Conservation (phyloP, 352 stramenopile species). For the Globisporangium solare region DNA sequence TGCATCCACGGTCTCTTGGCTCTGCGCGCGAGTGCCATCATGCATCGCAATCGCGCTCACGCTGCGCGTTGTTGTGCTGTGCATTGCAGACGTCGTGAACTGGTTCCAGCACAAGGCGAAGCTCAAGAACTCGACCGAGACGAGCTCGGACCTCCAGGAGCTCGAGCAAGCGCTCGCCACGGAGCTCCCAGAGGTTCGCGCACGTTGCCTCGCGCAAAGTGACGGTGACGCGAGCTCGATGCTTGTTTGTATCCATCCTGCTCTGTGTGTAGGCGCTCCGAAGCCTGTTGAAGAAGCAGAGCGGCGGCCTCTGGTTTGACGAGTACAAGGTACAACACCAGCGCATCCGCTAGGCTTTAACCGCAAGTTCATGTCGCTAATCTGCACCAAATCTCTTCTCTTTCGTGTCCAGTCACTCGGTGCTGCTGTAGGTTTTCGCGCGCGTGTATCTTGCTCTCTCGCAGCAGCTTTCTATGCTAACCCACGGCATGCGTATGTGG, state of each 20-base stretch:
- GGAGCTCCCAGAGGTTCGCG: slow-evolving; percentile 47
- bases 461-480: too few species aligned
- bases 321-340: slow-evolving; percentile 53
- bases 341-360: not conserved
- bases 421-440: not conserved
- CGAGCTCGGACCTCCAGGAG: slow-evolving; percentile 57
- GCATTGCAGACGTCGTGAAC: slow-evolving; percentile 61
- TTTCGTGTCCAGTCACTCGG: not conserved
- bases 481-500: too few species aligned
- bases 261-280: slow-evolving; percentile 34
- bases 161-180: slow-evolving; percentile 62
- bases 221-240: too few species aligned
- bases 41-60: not conserved
- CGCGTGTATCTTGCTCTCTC: not conserved
- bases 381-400: too few species aligned
- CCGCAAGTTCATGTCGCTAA: too few species aligned
- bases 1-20: slow-evolving; percentile 57
- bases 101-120: slow-evolving; percentile 81
- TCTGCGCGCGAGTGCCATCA: not conserved
- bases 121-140: slow-evolving; percentile 40
- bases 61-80: not conserved
- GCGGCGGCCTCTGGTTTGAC: slow-evolving; percentile 80
- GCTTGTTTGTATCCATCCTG: too few species aligned
- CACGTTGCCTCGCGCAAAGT: too few species aligned
- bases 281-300: slow-evolving; percentile 69